Evolutionary conservation across 163 green algal genomes (phyloP), one percentile per base, ranked within the genome.

Genomic region (Chlorella variabilis): DNA sequence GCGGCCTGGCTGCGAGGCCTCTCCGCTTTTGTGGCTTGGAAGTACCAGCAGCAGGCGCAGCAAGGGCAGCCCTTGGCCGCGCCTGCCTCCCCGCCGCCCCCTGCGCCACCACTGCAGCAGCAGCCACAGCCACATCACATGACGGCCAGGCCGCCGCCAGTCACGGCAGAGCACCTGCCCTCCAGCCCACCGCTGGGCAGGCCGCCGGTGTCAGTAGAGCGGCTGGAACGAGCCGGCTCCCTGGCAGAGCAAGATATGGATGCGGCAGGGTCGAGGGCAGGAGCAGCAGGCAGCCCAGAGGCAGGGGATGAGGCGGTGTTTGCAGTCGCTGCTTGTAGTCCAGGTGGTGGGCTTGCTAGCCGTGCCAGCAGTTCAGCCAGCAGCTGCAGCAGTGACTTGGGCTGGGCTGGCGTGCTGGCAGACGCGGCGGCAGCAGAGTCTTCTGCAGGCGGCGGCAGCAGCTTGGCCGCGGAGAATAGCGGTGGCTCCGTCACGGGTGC

Each of bases 11-110:
- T 83, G 66, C 67, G 66, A 0, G 77, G 77, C 11, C 66, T 83
- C 66, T 38, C 66, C 15, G 21, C 18, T 27, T 83, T 83, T 54
- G 77, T 83, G 27, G 67, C 54, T 0, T 80, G 73, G 73, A 69
- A 69, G 17, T 29, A 41, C 4, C 54, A 80, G 56, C 54, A 80
- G 73, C 54, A 65, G 70, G 31, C 48, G 48, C 69, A 45, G 31
- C 48, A 65, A 45, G 27, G 8, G 29, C 8, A 20, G 29, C 11
- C 13, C 36, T 13, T 23, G 7, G 45, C 31, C 29, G 13, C n/a
- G 21, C 70, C 70, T 39, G 49, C 49, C 18, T 4, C 48, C 3
- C 49, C 48, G 9, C 48, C 70, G 2, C 51, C 73, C 36, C 56
- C 73, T 27, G 36, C 73, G 3, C 73, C 38, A 20, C 27, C 71